phyloP scores from a whole-genome alignment of 2,329 filamentous ascomycete species.

The Trichoderma breve region DNA sequence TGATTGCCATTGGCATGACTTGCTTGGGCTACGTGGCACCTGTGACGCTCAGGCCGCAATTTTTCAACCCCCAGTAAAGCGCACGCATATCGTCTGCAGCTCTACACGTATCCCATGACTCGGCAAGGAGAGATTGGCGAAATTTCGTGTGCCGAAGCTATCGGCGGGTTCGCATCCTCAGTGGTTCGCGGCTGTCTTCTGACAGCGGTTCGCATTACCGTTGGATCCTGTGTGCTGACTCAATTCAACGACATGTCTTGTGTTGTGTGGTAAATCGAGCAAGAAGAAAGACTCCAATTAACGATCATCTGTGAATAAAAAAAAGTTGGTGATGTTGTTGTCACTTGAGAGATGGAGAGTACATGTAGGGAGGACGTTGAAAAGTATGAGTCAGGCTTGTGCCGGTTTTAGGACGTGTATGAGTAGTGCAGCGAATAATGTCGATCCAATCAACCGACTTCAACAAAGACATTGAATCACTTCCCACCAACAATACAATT shows the following conservation, averaged over 20 bases:
- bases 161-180: neutral
- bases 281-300: neutral
- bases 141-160: neutral
- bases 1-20: no score
- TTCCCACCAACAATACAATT: neutral
- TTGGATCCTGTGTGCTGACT: neutral
- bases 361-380: no score
- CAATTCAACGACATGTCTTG: neutral
- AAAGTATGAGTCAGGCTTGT: neutral
- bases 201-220: neutral
- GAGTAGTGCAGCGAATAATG: neutral
- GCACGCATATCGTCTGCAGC: neutral
- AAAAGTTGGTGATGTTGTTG: neutral
- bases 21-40: neutral
- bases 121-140: neutral
- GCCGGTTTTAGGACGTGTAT: neutral
- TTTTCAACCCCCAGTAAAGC: neutral
- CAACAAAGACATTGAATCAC: neutral
- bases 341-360: neutral
- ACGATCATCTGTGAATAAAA: neutral
- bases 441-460: neutral
- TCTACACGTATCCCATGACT: neutral
- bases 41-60: neutral
- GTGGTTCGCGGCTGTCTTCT: neutral
- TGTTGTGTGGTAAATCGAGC: neutral